Base-by-base conservation (phyloP, 192 early-diverging fungal species). In the Radiomyces spectabilis region DNA sequence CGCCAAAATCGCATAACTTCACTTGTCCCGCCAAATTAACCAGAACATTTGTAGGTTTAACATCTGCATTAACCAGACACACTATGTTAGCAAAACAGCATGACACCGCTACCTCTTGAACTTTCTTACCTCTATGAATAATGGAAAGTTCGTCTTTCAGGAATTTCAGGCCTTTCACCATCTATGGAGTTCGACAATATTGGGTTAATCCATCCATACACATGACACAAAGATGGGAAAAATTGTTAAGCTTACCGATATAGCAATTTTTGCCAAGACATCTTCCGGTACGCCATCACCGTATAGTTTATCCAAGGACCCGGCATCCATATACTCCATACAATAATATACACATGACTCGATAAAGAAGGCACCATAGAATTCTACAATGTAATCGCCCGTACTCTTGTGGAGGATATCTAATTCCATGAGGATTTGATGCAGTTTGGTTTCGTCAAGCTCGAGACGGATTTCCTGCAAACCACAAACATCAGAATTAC, bases 281-380 rank as follows among this genome's bases (percentile, higher is more conserved):
- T 78, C 75, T 68, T 96, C 93, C 15, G 87, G 87, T 2, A 91
- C 78, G 22, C 91, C 92, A 24, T 76, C 75, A 13, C 80, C 74
- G 50, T 94, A 94, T 27, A 96, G 64, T 15, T 80, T 80, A 57
- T 95, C 91, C 33, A 96, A 60, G n/a, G 91, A 94, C 35, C 93
- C 94, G 40, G 82, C 89, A 58, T 98, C 95, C 95, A 98, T 98
- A 60, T 81, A 98, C 70, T 98, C 95, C 92, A 98, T 98, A 60
- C 88, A 93, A 60, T 93, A 93, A 66, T 95, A 97, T 7, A 97
- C 94, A 66, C 90, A 91, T n/a, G 85, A 85, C 59, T 97, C 94
- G 54, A 92, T 83, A 51, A 94, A 92, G 69, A 96, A 98, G 0
- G 94, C 92, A 5, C 95, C 95, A 72, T 96, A 98, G 59, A 98